These are phyloP conservation scores for Sesbania bispinosa DNA, from an alignment of 306 rosid genomes.

Conservation along the genomic window DNA sequence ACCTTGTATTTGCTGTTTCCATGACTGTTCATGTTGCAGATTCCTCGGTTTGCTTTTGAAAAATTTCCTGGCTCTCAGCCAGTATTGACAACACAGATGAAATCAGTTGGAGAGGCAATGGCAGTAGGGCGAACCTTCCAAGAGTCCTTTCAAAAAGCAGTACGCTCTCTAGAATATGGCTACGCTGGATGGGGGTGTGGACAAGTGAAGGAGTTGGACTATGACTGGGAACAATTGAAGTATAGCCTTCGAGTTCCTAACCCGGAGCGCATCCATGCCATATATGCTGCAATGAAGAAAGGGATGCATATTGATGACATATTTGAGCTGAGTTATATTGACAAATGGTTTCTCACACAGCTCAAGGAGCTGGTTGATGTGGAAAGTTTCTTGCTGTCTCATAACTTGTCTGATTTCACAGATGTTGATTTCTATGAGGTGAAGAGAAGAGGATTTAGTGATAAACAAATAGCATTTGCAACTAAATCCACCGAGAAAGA, in stretches of 20 bases:
- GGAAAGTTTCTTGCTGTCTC: conserved; percentile 67
- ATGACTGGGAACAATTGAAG: conserved; percentile 87
- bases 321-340: conserved; percentile 74
- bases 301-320: conserved; percentile 89
- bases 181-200: conserved; percentile 91
- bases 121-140: conserved; percentile 94
- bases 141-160: conserved; percentile 95
- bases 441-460: conserved; percentile 94
- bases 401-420: conserved; percentile 56
- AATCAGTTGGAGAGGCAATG: conserved; percentile 97
- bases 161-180: conserved; percentile 85
- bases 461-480: conserved; percentile 93
- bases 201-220: conserved; percentile 68
- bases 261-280: conserved; percentile 87
- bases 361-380: conserved; percentile 82
- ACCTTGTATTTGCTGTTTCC: neutral
- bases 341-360: conserved; percentile 91
- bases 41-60: conserved; percentile 95
- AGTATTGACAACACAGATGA: conserved; percentile 91
- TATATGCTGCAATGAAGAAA: conserved; percentile 94
- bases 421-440: conserved; percentile 76
- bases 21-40: conserved; percentile 50
- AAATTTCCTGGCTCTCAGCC: conserved; percentile 99
- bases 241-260: conserved; percentile 89
- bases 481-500: conserved; percentile 79